These are phyloP conservation scores for Emmonsiellopsis sp. DNA, from an alignment of 2,329 filamentous ascomycete genomes.

Conservation along the genomic window DNA sequence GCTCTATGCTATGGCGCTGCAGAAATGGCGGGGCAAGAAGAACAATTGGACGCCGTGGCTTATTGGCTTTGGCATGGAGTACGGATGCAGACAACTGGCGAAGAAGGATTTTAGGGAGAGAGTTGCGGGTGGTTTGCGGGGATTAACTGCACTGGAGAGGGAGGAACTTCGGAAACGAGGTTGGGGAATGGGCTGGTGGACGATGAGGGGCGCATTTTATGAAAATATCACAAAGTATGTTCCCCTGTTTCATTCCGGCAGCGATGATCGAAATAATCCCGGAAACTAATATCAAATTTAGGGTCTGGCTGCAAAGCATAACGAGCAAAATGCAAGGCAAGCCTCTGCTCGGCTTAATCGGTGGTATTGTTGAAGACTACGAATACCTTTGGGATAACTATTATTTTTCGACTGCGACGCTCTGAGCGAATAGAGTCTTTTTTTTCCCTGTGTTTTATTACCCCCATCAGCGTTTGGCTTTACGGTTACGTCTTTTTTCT, in stretches of 20 bases:
- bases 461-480: neutral
- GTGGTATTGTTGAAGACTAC: slow-evolving; percentile 86
- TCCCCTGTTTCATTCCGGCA: neutral
- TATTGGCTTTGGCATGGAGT: slow-evolving; percentile 74
- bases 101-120: slow-evolving; percentile 56
- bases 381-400: slow-evolving; percentile 98
- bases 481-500: neutral
- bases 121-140: slow-evolving; percentile 62
- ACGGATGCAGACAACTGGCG: slow-evolving; percentile 75
- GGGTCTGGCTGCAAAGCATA: slow-evolving; percentile 57
- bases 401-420: slow-evolving; percentile 67
- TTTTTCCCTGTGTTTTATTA: slow-evolving; percentile 7
- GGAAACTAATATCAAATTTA: slow-evolving; percentile 25
- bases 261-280: neutral
- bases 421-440: slow-evolving; percentile 17
- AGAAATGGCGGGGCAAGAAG: slow-evolving; percentile 61
- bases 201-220: slow-evolving; percentile 94
- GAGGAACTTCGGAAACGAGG: slow-evolving; percentile 83
- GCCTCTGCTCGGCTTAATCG: slow-evolving; percentile 70
- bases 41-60: slow-evolving; percentile 89
- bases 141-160: slow-evolving; percentile 71
- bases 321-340: slow-evolving; percentile 62
- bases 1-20: slow-evolving; percentile 74
- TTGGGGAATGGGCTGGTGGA: slow-evolving; percentile 92
- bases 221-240: slow-evolving; percentile 69